Evolutionary conservation across 2,329 filamentous ascomycete genomes (phyloP).

Genomic region (Aspergillus sp.): DNA sequence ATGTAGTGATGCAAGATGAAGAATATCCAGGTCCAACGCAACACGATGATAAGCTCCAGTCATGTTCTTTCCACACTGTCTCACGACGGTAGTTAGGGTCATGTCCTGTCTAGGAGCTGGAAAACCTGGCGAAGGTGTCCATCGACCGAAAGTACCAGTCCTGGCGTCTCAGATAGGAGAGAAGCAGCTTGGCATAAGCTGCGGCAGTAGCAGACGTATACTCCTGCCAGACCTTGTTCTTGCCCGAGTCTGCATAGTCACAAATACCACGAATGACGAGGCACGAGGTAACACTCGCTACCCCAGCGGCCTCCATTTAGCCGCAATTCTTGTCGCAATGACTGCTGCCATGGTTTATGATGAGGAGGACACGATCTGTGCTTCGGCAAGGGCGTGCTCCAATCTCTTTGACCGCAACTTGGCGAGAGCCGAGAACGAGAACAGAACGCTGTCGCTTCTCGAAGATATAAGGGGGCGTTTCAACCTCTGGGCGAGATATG

Average conservation of each 20-base stretch:
- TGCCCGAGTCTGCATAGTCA: background rate
- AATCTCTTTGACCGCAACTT: background rate
- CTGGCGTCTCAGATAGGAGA: background rate
- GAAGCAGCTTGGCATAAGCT: slow-evolving; percentile 5
- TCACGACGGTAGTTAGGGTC: too few species aligned
- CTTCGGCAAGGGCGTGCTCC: background rate
- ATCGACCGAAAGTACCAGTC: background rate
- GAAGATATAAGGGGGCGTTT: background rate
- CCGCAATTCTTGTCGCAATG: background rate
- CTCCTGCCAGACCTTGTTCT: slow-evolving; percentile 2
- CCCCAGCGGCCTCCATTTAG: background rate
- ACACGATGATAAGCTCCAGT: too few species aligned
- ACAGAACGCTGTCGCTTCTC: background rate
- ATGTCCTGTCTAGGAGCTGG: too few species aligned
- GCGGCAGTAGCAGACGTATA: slow-evolving; percentile 8
- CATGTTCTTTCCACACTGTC: too few species aligned
- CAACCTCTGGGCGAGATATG: background rate
- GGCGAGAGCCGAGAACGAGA: background rate
- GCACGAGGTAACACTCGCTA: background rate
- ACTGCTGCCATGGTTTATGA: background rate
- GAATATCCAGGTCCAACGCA: too few species aligned
- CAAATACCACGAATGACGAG: slow-evolving; percentile 3
- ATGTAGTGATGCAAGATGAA: too few species aligned
- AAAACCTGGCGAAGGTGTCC: too few species aligned
- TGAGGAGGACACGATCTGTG: background rate